Conservation (phyloP, 371 early-diverging fungal genomes). For the Mucor circinelloides region DNA sequence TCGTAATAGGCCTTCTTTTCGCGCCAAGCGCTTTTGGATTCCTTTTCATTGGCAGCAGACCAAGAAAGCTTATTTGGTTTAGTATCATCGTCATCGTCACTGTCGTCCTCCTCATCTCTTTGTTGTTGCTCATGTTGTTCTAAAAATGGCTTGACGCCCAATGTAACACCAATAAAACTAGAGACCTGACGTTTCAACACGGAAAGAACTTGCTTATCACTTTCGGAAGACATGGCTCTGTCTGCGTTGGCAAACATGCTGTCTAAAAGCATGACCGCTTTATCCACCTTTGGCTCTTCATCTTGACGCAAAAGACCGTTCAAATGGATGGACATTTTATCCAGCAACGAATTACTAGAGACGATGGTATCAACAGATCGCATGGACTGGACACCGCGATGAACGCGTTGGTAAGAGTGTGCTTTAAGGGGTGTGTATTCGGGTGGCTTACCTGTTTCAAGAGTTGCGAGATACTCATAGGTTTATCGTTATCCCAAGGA, state of each 20-base stretch:
- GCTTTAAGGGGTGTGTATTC: too few relatives aligned
- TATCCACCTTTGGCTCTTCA: slow-evolving; percentile 10
- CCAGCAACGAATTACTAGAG: slow-evolving; percentile 8
- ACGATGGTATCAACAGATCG: slow-evolving; percentile 21
- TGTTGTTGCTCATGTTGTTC: slow-evolving; percentile 4
- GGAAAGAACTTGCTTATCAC: slow-evolving; percentile 44
- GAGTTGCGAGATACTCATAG: slow-evolving; percentile 23
- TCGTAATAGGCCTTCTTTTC: slow-evolving; percentile 13
- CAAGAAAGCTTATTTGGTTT: slow-evolving; percentile 19
- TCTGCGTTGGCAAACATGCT: slow-evolving; percentile 43
- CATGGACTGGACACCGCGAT: slow-evolving; percentile 21
- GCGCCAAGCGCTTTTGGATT: slow-evolving; percentile 8
- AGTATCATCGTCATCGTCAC: slow-evolving; percentile 23
- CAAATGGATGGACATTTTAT: slow-evolving; percentile 25
- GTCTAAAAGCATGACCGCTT: slow-evolving; percentile 21
- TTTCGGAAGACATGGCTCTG: slow-evolving; percentile 38
- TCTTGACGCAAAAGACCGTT: slow-evolving; percentile 21
- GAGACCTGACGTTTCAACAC: slow-evolving; percentile 20
- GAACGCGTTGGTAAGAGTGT: neutral
- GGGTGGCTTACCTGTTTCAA: slow-evolving; percentile 21
- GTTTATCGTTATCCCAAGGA: slow-evolving; percentile 25
- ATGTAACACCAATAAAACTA: slow-evolving; percentile 27
- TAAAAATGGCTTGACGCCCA: slow-evolving; percentile 28
- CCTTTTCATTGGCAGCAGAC: slow-evolving; percentile 27
- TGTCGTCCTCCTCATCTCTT: slow-evolving; percentile 3